phyloP scores from a whole-genome alignment of 139 green algal genomes.

The Chlamydomonas sp. region DNA sequence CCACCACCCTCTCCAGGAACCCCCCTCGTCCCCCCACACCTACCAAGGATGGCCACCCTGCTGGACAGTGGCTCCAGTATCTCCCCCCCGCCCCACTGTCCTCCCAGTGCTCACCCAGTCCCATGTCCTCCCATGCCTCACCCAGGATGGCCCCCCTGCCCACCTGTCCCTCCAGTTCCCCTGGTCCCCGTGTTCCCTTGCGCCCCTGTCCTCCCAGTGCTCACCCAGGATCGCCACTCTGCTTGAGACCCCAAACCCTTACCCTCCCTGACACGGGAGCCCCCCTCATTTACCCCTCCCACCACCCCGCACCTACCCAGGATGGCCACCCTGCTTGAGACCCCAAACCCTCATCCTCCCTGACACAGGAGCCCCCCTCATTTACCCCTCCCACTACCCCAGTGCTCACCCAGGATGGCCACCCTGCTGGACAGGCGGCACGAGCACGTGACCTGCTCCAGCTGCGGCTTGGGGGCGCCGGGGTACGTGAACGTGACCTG shows the following conservation, averaged over 20 bases:
- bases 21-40: too few species aligned
- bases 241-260: too few species aligned
- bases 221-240: too few species aligned
- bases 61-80: slow-evolving; percentile 54
- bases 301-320: slow-evolving; percentile 62
- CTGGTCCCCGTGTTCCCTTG: too few species aligned
- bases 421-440: slow-evolving; percentile 82
- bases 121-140: too few species aligned
- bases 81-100: too few species aligned
- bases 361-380: too few species aligned
- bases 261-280: too few species aligned
- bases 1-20: too few species aligned
- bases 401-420: slow-evolving; percentile 74
- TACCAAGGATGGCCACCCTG: slow-evolving; percentile 85
- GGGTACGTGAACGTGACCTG: slow-evolving; percentile 61
- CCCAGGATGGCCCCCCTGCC: background rate
- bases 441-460: slow-evolving; percentile 55
- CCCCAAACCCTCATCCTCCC: too few species aligned
- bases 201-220: too few species aligned
- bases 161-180: background rate
- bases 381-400: background rate
- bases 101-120: too few species aligned
- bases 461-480: slow-evolving; percentile 40
- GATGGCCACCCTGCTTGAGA: slow-evolving; percentile 76
- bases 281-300: background rate